Evolutionary conservation across 169 alveolate genomes (phyloP), one percentile per base, ranked within the genome.

Genomic region (Cryptosporidium xiaoi): DNA sequence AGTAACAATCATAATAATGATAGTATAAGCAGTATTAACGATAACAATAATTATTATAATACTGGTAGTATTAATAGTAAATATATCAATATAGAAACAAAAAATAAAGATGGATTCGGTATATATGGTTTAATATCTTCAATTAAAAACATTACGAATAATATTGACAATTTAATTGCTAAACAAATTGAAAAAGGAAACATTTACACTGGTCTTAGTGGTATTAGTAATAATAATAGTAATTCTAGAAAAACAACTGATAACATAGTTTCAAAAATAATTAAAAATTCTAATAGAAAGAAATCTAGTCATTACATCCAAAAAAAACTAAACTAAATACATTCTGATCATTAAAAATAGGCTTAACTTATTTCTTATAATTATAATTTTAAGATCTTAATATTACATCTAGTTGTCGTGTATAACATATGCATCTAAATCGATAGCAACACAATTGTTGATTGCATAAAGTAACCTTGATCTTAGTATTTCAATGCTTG

Each of bases 361-460:
- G 0, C 12, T 48, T 13, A 48, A 48, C 12, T 3, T 64, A 31
- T 31, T 64, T 13, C 12, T 12, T 40, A 40, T 29, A 34, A 34
- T 0, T 15, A n/a, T 65, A 10, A 15, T 20, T 36, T 12, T 34
- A 31, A 12, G 4, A 4, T 16, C 44, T 7, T 46, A 20, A n/a
- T 36, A n/a, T 31, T 10, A 31, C 33, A 33, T 44, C 48, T 60
- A 56, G 56, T 77, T 77, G 46, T 93, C 96, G 67, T 93, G 94
- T 27, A 91, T 92, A 24, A 93, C 95, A 82, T 91, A 93, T 13
- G 96, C 97, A 82, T 95, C 98, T 71, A 95, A 92, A 92, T 95
- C 98, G 12, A 95, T 95, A 12, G 97, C 98, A 16, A 95, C 93
- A 90, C 98, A 95, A 90, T 95, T 93, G 85, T 90, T 89, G 33